These are phyloP conservation scores for Exophiala lecanii-corni DNA, from an alignment of 2,329 filamentous ascomycete species.

Conservation along the genomic window DNA sequence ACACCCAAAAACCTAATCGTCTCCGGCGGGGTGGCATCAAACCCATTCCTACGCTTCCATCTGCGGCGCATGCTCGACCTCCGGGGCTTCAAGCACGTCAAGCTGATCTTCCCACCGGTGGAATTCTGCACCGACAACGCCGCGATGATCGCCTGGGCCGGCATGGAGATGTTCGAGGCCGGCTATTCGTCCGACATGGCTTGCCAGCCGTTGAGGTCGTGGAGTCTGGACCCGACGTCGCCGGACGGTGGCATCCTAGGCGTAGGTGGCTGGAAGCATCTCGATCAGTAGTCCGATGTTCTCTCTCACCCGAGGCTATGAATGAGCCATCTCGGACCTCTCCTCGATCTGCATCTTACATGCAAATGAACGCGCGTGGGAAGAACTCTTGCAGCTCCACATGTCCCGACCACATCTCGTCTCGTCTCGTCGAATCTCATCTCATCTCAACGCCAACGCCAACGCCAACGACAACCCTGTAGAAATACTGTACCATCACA, in stretches of 20 bases:
- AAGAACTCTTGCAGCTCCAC: too few relatives aligned
- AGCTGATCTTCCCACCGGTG: constrained; percentile 69
- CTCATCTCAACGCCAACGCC: too few relatives aligned
- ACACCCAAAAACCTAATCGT: constrained; percentile 57
- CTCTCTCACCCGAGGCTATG: too few relatives aligned
- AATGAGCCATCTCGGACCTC: too few relatives aligned
- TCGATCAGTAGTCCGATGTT: too few relatives aligned
- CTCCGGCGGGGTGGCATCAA: constrained; percentile 86
- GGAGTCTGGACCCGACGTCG: constrained; percentile 63
- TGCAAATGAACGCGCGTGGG: too few relatives aligned
- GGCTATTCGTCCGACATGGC: constrained; percentile 64
- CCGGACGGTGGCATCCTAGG: constrained; percentile 66
- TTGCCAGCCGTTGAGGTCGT: constrained; percentile 60
- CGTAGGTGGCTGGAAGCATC: constrained; percentile 46
- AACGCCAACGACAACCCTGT: too few relatives aligned
- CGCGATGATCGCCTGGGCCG: constrained; percentile 95
- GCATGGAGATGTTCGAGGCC: constrained; percentile 81
- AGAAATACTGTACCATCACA: too few relatives aligned
- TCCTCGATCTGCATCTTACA: too few relatives aligned
- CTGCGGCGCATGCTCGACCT: constrained; percentile 56
- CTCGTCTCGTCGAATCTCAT: too few relatives aligned
- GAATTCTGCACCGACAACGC: constrained; percentile 89
- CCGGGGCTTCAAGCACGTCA: constrained; percentile 59
- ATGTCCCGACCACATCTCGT: too few relatives aligned
- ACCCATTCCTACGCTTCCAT: constrained; percentile 70